These are phyloP conservation scores for Alloascoidea hylecoeti DNA, from an alignment of 805 yeast genomes.

Conservation along the genomic window DNA sequence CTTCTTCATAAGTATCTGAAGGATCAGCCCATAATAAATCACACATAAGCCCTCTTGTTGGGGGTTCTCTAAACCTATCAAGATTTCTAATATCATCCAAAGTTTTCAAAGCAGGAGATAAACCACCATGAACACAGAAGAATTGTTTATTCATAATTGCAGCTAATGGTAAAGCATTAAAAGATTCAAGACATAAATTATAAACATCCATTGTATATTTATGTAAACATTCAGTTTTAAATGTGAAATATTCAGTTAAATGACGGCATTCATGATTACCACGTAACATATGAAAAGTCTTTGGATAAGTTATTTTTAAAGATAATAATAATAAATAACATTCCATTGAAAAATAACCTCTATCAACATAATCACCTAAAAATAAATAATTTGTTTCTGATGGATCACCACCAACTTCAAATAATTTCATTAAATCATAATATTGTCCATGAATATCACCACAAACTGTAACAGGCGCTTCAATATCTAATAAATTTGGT, in stretches of 20 bases:
- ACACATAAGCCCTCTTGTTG: slow-evolving; percentile 87
- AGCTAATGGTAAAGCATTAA: slow-evolving; percentile 80
- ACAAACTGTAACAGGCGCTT: slow-evolving; percentile 91
- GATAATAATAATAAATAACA: slow-evolving; percentile 68
- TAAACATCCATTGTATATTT: slow-evolving; percentile 62
- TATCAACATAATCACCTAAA: slow-evolving; percentile 89
- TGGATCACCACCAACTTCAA: slow-evolving; percentile 92
- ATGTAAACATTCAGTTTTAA: slow-evolving; percentile 78
- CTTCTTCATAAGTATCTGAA: slow-evolving; percentile 66
- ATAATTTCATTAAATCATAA: slow-evolving; percentile 76
- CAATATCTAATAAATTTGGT: slow-evolving; percentile 67
- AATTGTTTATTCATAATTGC: slow-evolving; percentile 91
- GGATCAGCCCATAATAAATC: slow-evolving; percentile 97
- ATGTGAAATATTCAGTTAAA: slow-evolving; percentile 87
- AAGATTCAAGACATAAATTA: slow-evolving; percentile 61
- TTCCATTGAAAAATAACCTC: slow-evolving; percentile 87
- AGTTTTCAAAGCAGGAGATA: slow-evolving; percentile 69
- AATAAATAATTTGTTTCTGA: slow-evolving; percentile 65
- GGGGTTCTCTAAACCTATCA: slow-evolving; percentile 83
- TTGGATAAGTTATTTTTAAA: slow-evolving; percentile 63
- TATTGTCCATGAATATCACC: slow-evolving; percentile 98
- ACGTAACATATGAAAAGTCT: slow-evolving; percentile 65
- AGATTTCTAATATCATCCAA: slow-evolving; percentile 55
- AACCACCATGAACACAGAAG: slow-evolving; percentile 93
- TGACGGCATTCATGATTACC: slow-evolving; percentile 96